Conservation (phyloP, 2,329 filamentous ascomycete species). For the Penicillium digitatum region DNA sequence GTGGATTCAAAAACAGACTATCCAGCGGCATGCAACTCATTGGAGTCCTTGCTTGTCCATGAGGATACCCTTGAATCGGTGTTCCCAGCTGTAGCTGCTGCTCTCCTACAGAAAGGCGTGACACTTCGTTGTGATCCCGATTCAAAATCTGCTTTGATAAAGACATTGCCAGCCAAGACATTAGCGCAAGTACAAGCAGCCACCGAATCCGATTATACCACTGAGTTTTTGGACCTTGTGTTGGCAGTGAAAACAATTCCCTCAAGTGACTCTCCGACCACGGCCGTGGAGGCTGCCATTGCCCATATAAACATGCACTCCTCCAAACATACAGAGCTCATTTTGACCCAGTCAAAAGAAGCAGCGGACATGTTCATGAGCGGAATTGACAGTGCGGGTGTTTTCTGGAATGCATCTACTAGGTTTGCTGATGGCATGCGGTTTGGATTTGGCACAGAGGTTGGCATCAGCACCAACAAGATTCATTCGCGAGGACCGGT, state of each 20-base stretch:
- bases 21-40: slow-evolving; percentile 87
- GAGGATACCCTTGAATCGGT: slow-evolving; percentile 62
- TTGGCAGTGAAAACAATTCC: slow-evolving; percentile 78
- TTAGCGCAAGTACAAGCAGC: slow-evolving; percentile 60
- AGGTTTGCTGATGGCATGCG: slow-evolving; percentile 95
- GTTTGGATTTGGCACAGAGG: slow-evolving; percentile 96
- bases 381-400: slow-evolving; percentile 80
- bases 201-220: slow-evolving; percentile 69
- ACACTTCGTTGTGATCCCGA: slow-evolving; percentile 71
- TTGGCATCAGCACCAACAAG: slow-evolving; percentile 98
- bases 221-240: slow-evolving; percentile 81
- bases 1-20: slow-evolving; percentile 93
- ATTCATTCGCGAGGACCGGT: slow-evolving; percentile 93
- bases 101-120: slow-evolving; percentile 72
- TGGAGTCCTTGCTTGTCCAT: slow-evolving; percentile 89
- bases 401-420: slow-evolving; percentile 96
- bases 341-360: slow-evolving; percentile 66
- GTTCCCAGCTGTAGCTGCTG: slow-evolving; percentile 68
- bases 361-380: slow-evolving; percentile 79
- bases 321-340: slow-evolving; percentile 90
- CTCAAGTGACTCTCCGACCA: slow-evolving; percentile 18
- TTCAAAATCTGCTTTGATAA: slow-evolving; percentile 61
- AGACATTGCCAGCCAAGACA: slow-evolving; percentile 43
- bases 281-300: slow-evolving; percentile 65
- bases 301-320: slow-evolving; percentile 87